A percentile compares a stretch with the other conserved stretches of the same genome.
Conservation (phyloP, 805 yeast species). For the Clavispora fructus region DNA sequence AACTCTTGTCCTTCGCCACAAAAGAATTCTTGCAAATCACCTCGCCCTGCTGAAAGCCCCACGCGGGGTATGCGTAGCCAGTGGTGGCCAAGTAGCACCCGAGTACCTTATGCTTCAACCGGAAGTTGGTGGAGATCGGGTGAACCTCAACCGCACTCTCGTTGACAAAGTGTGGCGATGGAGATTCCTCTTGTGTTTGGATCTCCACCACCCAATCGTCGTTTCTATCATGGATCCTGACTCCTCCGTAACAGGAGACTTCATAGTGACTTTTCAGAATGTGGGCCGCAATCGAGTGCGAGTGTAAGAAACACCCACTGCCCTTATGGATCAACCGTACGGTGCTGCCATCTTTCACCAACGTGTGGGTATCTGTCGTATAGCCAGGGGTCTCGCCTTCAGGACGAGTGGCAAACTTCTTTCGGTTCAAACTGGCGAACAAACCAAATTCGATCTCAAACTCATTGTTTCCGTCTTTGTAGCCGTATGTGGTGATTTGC, state of each 20-base stretch:
- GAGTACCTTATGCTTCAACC: constrained; percentile 56
- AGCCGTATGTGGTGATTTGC: constrained; percentile 89
- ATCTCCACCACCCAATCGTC: constrained; percentile 92
- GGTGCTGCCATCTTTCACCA: constrained; percentile 55
- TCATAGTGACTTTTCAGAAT: constrained; percentile 64
- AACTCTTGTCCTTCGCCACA: constrained; percentile 50
- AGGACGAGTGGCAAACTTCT: constrained; percentile 27
- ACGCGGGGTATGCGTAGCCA: constrained; percentile 62
- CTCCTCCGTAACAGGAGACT: constrained; percentile 82
- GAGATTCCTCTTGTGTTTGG: constrained; percentile 50
- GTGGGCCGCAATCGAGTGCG: constrained; percentile 78
- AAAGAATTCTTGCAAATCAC: constrained; percentile 60
- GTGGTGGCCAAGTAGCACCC: constrained; percentile 79
- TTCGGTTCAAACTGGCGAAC: constrained; percentile 27
- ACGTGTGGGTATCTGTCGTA: constrained; percentile 14
- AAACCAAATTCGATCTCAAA: constrained; percentile 32
- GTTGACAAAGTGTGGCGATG: constrained; percentile 35
- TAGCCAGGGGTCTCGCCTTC: constrained; percentile 15
- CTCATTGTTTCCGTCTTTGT: constrained; percentile 46
- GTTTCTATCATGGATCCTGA: constrained; percentile 64
- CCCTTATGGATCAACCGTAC: constrained; percentile 67
- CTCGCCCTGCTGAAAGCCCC: constrained; percentile 86
- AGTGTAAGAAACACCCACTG: constrained; percentile 74
- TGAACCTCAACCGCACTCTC: constrained; percentile 54
- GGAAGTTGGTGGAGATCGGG: constrained; percentile 71